A percentile compares a stretch with the other conserved stretches of the same genome.
These are phyloP conservation scores for Xylariaceae sp. DNA, from an alignment of 2,329 filamentous ascomycete species.

Conservation along the genomic window DNA sequence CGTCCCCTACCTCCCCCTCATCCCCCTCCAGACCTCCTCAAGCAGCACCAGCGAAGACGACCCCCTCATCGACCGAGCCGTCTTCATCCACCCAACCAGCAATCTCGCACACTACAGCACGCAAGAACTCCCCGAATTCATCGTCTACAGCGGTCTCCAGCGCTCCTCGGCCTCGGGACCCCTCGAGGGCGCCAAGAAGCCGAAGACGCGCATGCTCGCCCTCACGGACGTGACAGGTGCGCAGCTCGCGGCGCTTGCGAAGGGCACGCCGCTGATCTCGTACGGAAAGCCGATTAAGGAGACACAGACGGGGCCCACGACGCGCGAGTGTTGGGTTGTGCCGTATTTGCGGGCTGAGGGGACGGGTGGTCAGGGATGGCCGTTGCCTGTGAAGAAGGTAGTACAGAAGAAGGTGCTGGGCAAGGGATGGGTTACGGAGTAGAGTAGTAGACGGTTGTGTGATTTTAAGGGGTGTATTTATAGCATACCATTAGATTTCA, in stretches of 20 bases:
- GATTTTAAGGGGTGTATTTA: not conserved
- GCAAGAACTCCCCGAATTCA: constrained; percentile 76
- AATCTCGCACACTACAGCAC: constrained; percentile 65
- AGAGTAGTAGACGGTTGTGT: constrained; percentile 6
- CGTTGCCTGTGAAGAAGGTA: constrained; percentile 78
- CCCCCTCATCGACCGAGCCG: constrained; percentile 52
- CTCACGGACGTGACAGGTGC: constrained; percentile 72
- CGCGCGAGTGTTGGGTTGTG: constrained; percentile 76
- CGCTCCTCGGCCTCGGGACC: constrained; percentile 47
- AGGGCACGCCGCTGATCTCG: constrained; percentile 75
- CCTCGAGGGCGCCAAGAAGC: constrained; percentile 39
- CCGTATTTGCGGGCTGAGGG: constrained; percentile 68
- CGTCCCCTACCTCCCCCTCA: constrained; percentile 82
- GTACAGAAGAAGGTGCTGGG: constrained; percentile 68
- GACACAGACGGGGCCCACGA: constrained; percentile 45
- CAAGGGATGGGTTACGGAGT: constrained; percentile 69
- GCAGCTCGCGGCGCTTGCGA: constrained; percentile 72
- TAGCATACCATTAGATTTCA: too few species aligned
- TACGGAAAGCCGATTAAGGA: constrained; percentile 92
- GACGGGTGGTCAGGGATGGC: constrained; percentile 68
- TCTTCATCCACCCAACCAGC: constrained; percentile 85
- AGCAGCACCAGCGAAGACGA: constrained; percentile 33
- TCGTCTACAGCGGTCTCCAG: constrained; percentile 84
- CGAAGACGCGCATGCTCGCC: constrained; percentile 81
- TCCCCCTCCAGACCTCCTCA: constrained; percentile 50